Evolutionary conservation across 129 eudicot species (phyloP), one percentile per base, ranked within the genome.

Genomic region (Flaveria trinervia): DNA sequence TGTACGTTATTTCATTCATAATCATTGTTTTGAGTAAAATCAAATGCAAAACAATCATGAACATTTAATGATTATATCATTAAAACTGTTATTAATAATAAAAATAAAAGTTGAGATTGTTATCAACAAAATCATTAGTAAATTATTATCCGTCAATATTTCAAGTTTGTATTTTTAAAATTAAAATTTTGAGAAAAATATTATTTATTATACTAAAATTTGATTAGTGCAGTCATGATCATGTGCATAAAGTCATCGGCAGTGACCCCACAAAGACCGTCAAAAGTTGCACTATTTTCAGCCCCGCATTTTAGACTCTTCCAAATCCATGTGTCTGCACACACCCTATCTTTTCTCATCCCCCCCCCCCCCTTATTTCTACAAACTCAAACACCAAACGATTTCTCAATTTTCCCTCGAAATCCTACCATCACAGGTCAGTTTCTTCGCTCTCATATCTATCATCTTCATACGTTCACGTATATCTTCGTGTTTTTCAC

Each of bases 311-410:
- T 67, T 51, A 68, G 81, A 60, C 54, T 59, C 52, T 43, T 41
- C 65, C 60, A 57, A 49, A 61, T 72, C 68, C 18, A 65, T 74
- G 80, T 65, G 80, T 69, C 80, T 73, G 79, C 84, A 73, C 74
- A 25, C 79, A 74, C 77, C 72, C 65, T 48, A 48, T 54, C 56
- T 68, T 20, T 59, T 64, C 60, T 76, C 48, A 56, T 11, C n/a
- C 25, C 9, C n/a, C 22, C 22, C 22, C 22, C 22, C 22, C 22
- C 22, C 22, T 0, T 25, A 10, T 9, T 4, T 62, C 1, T 15
- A 7, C 66, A 81, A 81, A 64, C 45, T 4, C 28, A 65, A 65
- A 55, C 50, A 51, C 16, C 61, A 15, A 52, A 11, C 46, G 9
- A 44, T 49, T 68, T 70, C 80, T 83, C 82, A 64, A 30, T 43